Evolutionary conservation across 108 stramenopile species (phyloP).

Genomic region (Nitzschia inconspicua): DNA sequence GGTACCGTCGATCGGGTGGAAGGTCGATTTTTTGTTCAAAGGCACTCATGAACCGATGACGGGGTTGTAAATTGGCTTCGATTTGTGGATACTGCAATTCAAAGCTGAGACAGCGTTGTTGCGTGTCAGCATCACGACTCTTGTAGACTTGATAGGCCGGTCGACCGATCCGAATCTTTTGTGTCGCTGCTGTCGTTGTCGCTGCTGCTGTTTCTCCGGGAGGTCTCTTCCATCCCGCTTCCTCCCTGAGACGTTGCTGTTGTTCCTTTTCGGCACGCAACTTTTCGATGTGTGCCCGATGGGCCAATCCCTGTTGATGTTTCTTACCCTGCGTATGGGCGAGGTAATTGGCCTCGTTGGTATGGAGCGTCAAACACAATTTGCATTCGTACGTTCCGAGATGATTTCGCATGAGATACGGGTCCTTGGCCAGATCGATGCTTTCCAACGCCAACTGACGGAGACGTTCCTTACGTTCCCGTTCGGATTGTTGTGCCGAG

Average conservation of each 20-base stretch:
- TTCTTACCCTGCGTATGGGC: conserved; percentile 99
- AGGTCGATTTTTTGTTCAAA: conserved; percentile 97
- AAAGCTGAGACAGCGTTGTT: conserved; percentile 92
- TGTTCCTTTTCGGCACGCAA: conserved; percentile 48
- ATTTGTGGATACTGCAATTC: conserved; percentile 96
- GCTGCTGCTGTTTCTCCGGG: conserved; percentile 68
- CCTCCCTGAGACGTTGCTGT: background rate
- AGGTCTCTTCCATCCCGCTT: conserved; percentile 83
- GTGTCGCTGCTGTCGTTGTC: conserved; percentile 18
- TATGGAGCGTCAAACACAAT: conserved; percentile 97
- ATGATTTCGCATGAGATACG: conserved; percentile 98
- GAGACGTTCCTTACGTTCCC: conserved; percentile 97
- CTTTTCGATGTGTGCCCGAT: conserved; percentile 88
- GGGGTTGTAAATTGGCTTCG: conserved; percentile 89
- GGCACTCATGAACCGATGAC: conserved; percentile 99
- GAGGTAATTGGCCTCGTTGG: conserved; percentile 98
- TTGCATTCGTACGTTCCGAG: conserved; percentile 99
- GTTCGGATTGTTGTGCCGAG: conserved; percentile 82
- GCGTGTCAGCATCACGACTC: conserved; percentile 77
- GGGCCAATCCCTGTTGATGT: conserved; percentile 94
- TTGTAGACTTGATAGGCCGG: conserved; percentile 99
- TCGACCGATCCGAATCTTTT: conserved; percentile 90
- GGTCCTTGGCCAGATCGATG: conserved; percentile 99
- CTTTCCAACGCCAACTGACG: conserved; percentile 96
- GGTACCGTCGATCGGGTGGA: conserved; percentile 92